These are phyloP conservation scores for Suillus lakei DNA, from an alignment of 768 basidiomycete genomes.

Conservation along the genomic window DNA sequence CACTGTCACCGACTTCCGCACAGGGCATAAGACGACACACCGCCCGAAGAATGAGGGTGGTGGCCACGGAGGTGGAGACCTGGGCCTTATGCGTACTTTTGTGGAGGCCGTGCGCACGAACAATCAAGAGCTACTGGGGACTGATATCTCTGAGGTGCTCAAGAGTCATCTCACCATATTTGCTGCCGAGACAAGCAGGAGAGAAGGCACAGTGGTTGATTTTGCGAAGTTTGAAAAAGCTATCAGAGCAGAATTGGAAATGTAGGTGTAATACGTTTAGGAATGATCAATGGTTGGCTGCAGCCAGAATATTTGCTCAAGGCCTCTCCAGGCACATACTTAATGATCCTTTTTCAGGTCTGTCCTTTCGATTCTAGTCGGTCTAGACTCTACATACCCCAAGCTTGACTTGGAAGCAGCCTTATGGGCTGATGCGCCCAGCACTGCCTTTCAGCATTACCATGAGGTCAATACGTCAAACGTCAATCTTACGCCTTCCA, in stretches of 20 bases:
- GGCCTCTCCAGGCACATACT: too few relatives aligned
- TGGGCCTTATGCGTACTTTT: constrained; percentile 76
- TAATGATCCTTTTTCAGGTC: too few relatives aligned
- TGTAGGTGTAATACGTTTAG: too few relatives aligned
- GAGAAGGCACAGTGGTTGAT: constrained; percentile 70
- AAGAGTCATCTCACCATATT: constrained; percentile 85
- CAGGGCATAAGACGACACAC: constrained; percentile 46
- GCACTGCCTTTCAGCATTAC: too few relatives aligned
- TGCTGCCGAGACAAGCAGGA: constrained; percentile 82
- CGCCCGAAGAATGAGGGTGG: constrained; percentile 63
- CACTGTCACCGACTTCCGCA: constrained; percentile 79
- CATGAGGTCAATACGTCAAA: too few relatives aligned
- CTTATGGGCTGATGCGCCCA: too few relatives aligned
- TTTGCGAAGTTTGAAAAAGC: constrained; percentile 66
- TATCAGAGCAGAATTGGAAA: constrained; percentile 41
- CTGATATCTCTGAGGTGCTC: constrained; percentile 69
- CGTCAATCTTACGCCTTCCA: too few relatives aligned
- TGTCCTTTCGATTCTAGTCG: too few relatives aligned
- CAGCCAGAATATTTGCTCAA: too few relatives aligned
- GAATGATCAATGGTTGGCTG: too few relatives aligned
- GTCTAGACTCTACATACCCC: too few relatives aligned
- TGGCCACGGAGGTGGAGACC: constrained; percentile 85
- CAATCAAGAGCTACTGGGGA: constrained; percentile 68
- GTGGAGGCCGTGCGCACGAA: constrained; percentile 72
- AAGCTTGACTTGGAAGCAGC: too few relatives aligned